A percentile compares a stretch with the other conserved stretches of the same genome.
Evolutionary conservation across 2,329 filamentous ascomycete genomes (phyloP).

Genomic region (Microdochium paspali): DNA sequence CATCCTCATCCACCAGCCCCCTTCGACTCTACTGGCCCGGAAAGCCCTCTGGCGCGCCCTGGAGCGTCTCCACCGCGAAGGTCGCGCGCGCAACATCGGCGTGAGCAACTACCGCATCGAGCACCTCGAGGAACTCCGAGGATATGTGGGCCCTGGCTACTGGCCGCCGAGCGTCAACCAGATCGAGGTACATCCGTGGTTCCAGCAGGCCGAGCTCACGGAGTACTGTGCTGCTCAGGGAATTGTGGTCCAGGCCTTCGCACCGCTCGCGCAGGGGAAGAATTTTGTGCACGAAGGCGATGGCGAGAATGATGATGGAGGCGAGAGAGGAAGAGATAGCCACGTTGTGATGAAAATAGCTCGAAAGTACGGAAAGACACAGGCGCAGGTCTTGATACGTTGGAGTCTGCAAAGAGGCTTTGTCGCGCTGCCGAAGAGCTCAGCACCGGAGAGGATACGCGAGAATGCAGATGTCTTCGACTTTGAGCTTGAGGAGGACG

Average conservation of each 20-base stretch:
- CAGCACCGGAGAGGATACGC: slow-evolving; percentile 45
- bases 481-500: slow-evolving; percentile 45
- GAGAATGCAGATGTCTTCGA: slow-evolving; percentile 52
- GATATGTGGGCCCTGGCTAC: slow-evolving; percentile 14
- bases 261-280: slow-evolving; percentile 28
- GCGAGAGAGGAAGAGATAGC: slow-evolving; percentile 35
- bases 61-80: slow-evolving; percentile 8
- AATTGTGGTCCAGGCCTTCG: slow-evolving; percentile 42
- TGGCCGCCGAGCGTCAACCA: slow-evolving; percentile 46
- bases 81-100: slow-evolving; percentile 10
- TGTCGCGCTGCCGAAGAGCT: slow-evolving; percentile 60
- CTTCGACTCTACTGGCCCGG: slow-evolving; percentile 5
- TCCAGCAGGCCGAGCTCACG: slow-evolving; percentile 34
- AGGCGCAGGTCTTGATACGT: slow-evolving; percentile 58
- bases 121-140: slow-evolving; percentile 11
- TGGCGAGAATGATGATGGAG: slow-evolving; percentile 36
- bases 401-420: slow-evolving; percentile 63
- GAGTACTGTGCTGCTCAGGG: slow-evolving; percentile 65
- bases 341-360: slow-evolving; percentile 42
- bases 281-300: background rate
- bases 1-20: slow-evolving; percentile 25
- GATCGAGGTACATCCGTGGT: slow-evolving; percentile 44
- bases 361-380: slow-evolving; percentile 47
- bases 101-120: slow-evolving; percentile 12
- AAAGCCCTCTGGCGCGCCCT: slow-evolving; percentile 10